phyloP scores from a whole-genome alignment of 2,329 filamentous ascomycete species.

The Polychaeton citri region DNA sequence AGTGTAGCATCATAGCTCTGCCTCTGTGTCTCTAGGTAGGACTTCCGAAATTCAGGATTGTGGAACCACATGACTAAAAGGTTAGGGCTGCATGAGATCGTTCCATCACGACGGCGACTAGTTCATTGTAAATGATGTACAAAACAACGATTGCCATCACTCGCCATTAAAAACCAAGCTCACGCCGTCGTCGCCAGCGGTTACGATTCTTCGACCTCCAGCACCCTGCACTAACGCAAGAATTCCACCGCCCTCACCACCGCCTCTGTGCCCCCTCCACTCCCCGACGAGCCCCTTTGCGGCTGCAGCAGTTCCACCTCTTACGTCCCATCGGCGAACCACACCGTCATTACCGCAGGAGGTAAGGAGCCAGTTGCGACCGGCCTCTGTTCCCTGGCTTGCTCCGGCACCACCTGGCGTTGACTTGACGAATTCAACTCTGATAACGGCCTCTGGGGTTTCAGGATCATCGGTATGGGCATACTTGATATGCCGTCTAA shows the following conservation, averaged over 20 bases:
- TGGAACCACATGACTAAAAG: too few species aligned
- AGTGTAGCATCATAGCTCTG: too few species aligned
- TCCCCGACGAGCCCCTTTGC: conserved; percentile 64
- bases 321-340: conserved; percentile 73
- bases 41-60: too few species aligned
- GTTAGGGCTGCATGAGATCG: too few species aligned
- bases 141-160: too few species aligned
- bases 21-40: too few species aligned
- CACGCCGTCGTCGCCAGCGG: conserved; percentile 76
- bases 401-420: conserved; percentile 16
- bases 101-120: too few species aligned
- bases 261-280: conserved; percentile 79
- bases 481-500: conserved; percentile 67
- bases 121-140: too few species aligned
- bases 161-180: conserved; percentile 49
- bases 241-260: conserved; percentile 77
- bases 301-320: conserved; percentile 53
- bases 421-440: conserved; percentile 68
- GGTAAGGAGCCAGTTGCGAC: conserved; percentile 55
- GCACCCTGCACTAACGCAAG: conserved; percentile 77
- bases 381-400: conserved; percentile 18
- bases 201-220: conserved; percentile 63
- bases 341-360: conserved; percentile 87
- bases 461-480: conserved; percentile 56
- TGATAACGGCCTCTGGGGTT: conserved; percentile 59